Percentiles rank a stretch among this genome's conserved stretches.
Evolutionary conservation across 164 flowering plant genomes (phyloP).

Genomic region (Tetrastigma voinierianum): DNA sequence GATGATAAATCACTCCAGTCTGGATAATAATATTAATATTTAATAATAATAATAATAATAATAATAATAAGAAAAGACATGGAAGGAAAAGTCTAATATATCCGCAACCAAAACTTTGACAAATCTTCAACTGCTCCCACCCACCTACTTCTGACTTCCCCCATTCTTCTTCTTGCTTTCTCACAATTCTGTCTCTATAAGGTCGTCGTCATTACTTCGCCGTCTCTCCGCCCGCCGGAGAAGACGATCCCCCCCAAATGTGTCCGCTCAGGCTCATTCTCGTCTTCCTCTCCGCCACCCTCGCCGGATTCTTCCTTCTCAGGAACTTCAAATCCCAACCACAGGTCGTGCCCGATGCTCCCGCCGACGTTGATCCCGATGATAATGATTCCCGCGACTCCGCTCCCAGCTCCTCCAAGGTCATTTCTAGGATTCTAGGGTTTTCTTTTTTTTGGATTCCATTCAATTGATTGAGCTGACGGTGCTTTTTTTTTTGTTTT

Average conservation of each 20-base stretch:
- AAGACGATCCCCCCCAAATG: slow-evolving; percentile 41
- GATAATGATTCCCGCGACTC: slow-evolving; percentile 10
- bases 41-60: too few relatives aligned
- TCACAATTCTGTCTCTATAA: too few relatives aligned
- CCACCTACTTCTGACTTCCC: too few relatives aligned
- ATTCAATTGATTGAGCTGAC: neutral
- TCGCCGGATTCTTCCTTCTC: slow-evolving; percentile 74
- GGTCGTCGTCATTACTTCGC: too few relatives aligned
- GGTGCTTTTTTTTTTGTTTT: neutral
- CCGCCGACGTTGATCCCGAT: slow-evolving; percentile 1
- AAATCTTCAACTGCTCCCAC: too few relatives aligned
- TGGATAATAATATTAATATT: too few relatives aligned
- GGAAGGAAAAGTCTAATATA: too few relatives aligned
- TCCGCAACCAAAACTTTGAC: too few relatives aligned
- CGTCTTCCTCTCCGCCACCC: slow-evolving; percentile 75
- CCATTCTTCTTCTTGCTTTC: too few relatives aligned
- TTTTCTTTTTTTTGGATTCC: too few relatives aligned
- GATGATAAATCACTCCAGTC: too few relatives aligned
- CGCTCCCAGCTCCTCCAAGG: slow-evolving; percentile 32
- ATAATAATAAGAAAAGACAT: too few relatives aligned
- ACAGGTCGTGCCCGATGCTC: slow-evolving; percentile 9
- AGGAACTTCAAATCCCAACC: slow-evolving; percentile 52
- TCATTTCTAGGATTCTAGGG: slow-evolving; percentile 5
- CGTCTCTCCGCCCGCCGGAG: neutral
- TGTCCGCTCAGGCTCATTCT: slow-evolving; percentile 75